Evolutionary conservation across 2,329 filamentous ascomycete species (phyloP), one percentile per base, ranked within the genome.

Genomic region (Coniella lustricola): DNA sequence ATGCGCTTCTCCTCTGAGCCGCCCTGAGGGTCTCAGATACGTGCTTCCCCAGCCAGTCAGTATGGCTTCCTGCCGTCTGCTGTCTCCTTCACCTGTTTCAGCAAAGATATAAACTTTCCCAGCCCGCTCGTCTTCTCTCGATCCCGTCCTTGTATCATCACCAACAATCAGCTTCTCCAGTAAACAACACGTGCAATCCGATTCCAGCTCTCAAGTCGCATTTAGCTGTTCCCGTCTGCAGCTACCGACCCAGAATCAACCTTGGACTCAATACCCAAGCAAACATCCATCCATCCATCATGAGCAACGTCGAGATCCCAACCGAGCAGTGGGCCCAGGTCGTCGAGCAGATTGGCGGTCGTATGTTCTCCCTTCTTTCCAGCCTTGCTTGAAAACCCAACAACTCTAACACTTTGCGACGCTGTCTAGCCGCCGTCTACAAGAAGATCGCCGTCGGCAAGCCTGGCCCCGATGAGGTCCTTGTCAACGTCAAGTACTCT

Each of bases 261-360:
- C n/a, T n/a, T n/a, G n/a, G n/a, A n/a, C n/a, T n/a, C n/a, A n/a
- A n/a, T n/a, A n/a, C n/a, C n/a, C n/a, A n/a, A n/a, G n/a, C n/a
- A n/a, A n/a, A n/a, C 43, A 20, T 34, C 31, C 4, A 14, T 35
- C 42, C n/a, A 22, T 47, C 17, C 25, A 46, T 35, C 43, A 76
- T 76, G 72, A 61, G 72, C 48, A 52, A 62, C 45, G 58, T 62
- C 51, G 59, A 80, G 48, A 79, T 96, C 62, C 91, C 91, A 51
- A 79, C 76, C 44, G 83, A 83, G 68, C 91, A 97, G 75, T 94
- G 85, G 88, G 91, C 91, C 44, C 87, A 93, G 70, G 87, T 97
- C 59, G 76, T 93, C 60, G 87, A 95, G 69, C 79, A 89, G 75
- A 83, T 77, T 49, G 89, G 87, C 58, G 84, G 82, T 48, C 79